phyloP scores from a whole-genome alignment of 768 basidiomycete species.

The Galerina marginata region DNA sequence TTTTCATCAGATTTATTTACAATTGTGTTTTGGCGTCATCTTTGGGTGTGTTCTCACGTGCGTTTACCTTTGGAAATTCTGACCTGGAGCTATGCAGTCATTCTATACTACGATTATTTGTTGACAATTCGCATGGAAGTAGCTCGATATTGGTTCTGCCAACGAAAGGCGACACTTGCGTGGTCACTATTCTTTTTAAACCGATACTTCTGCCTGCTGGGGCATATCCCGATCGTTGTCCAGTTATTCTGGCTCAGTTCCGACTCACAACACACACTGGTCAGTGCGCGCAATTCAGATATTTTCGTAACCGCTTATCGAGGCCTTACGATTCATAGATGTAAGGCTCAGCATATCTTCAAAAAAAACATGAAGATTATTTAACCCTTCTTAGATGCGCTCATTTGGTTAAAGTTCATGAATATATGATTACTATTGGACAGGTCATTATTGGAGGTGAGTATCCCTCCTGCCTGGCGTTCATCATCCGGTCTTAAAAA shows the following conservation, averaged over 20 bases:
- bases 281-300: not conserved
- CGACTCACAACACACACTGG: not conserved
- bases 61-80: too few relatives aligned
- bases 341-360: too few relatives aligned
- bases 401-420: not conserved
- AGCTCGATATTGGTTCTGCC: slow-evolving; percentile 1
- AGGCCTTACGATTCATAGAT: too few relatives aligned
- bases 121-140: slow-evolving; percentile 6
- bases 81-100: not conserved
- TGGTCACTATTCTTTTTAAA: slow-evolving; percentile 3
- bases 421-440: too few relatives aligned
- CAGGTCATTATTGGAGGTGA: too few relatives aligned
- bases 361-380: too few relatives aligned
- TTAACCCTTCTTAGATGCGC: not conserved
- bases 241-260: not conserved
- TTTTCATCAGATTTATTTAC: too few relatives aligned
- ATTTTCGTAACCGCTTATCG: too few relatives aligned
- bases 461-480: not conserved
- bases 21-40: too few relatives aligned
- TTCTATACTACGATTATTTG: slow-evolving; percentile 11
- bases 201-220: slow-evolving; percentile 1
- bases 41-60: too few relatives aligned
- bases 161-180: not conserved
- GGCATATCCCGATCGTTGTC: not conserved
- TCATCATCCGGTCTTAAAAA: not conserved